Base-by-base conservation (phyloP, 805 yeast genomes). In the Candida methanosorbosa region DNA sequence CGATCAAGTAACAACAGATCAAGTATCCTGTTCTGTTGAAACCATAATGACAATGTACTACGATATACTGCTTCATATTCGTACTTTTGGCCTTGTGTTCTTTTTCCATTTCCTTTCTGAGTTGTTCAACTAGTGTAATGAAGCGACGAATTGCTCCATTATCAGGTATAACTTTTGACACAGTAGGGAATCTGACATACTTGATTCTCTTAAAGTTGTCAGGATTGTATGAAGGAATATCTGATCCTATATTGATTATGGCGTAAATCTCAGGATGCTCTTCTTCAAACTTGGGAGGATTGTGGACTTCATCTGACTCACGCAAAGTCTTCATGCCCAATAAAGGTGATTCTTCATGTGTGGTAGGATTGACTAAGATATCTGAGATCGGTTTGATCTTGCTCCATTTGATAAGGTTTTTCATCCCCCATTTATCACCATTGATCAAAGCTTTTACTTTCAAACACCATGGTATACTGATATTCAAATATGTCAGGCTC, bases 21-120 rank as follows among this genome's bases (percentile, higher is more conserved):
- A 82, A 63, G 45, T 74, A 81, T 3, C 92, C 90, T 0, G 90
- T 81, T 37, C 90, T 61, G 52, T 81, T 81, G 56, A 81, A 83
- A 5, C 90, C 92, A 49, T 81, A 81, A 52, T 81, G 92, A 50
- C 92, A 81, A 53, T 82, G 92, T 7, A 82, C 81, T 0, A 71
- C 85, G 6, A 79, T 58, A 18, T 64, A 55, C 19, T 43, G 39
- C 9, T 23, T 24, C 13, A 7, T 29, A 17, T 21, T 13, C 5
- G 9, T 27, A 17, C 13, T 11, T n/a, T n/a, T n/a, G n/a, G n/a
- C n/a, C n/a, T n/a, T n/a, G n/a, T n/a, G n/a, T 7, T 34, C 40
- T 4, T 45, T 36, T 16, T 37, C 44, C 4, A 39, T 38, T 18
- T 49, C 53, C 7, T 42, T 40, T 3, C 42, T 17, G 15, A 74